These are phyloP conservation scores for Lichtheimia ornata DNA, from an alignment of 371 early-diverging fungal species.

Conservation along the genomic window DNA sequence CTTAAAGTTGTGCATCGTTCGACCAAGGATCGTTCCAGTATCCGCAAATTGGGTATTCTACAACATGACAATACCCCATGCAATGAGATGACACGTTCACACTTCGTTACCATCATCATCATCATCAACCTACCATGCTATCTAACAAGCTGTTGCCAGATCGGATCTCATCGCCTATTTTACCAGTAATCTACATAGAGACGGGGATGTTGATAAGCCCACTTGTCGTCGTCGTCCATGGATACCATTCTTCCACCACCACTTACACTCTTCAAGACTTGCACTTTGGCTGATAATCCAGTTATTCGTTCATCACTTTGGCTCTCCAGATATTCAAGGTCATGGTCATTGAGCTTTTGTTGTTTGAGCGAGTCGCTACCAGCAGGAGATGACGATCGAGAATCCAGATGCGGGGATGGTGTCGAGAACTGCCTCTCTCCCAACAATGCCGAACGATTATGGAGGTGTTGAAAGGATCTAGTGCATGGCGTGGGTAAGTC, in stretches of 20 bases:
- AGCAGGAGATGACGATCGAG: constrained; percentile 23
- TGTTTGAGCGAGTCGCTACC: constrained; percentile 17
- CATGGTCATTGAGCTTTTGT: constrained; percentile 45
- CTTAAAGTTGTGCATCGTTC: constrained; percentile 55
- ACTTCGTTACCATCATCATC: not conserved
- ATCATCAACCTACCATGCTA: constrained; percentile 34
- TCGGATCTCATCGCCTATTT: constrained; percentile 53
- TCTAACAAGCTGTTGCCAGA: constrained; percentile 49
- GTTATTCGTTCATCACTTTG: constrained; percentile 51
- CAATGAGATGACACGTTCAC: not conserved
- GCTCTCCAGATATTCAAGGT: constrained; percentile 49
- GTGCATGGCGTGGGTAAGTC: not conserved
- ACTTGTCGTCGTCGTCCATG: not conserved
- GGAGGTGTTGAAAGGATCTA: constrained; percentile 51
- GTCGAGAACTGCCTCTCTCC: constrained; percentile 26
- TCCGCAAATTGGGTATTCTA: constrained; percentile 55
- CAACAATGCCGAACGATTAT: constrained; percentile 43
- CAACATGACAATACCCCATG: too few relatives aligned
- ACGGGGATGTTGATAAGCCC: not conserved
- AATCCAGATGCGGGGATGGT: constrained; percentile 23
- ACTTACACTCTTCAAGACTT: constrained; percentile 46
- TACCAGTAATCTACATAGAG: constrained; percentile 43
- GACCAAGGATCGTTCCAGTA: constrained; percentile 42
- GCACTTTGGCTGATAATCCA: constrained; percentile 51
- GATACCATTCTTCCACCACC: not conserved